A percentile compares a stretch with the other conserved stretches of the same genome.
These are phyloP conservation scores for Exophiala calicioides DNA, from an alignment of 2,329 filamentous ascomycete genomes.

Conservation along the genomic window DNA sequence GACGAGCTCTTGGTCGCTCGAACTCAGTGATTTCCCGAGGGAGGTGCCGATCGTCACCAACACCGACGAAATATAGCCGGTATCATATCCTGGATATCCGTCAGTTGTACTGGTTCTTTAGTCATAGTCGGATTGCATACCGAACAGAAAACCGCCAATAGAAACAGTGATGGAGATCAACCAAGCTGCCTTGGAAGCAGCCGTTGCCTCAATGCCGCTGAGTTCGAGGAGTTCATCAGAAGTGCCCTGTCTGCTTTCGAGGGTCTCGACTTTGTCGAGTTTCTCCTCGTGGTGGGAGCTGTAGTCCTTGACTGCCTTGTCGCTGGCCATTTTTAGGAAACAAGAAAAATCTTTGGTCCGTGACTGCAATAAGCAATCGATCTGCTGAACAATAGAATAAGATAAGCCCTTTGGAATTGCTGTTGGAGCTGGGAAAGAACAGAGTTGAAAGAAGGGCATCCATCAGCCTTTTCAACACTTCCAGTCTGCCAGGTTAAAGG, in stretches of 20 bases:
- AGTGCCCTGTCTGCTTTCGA: conserved; percentile 8
- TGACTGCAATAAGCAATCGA: too few species aligned
- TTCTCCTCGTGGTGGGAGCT: too few species aligned
- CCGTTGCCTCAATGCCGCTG: conserved; percentile 40
- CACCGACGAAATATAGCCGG: conserved; percentile 62
- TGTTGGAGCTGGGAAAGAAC: too few species aligned
- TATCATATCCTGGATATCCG: conserved; percentile 50
- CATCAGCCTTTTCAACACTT: too few species aligned
- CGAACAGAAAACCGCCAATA: conserved; percentile 61
- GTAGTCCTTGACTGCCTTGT: too few species aligned
- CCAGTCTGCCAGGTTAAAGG: too few species aligned
- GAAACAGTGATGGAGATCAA: conserved; percentile 58
- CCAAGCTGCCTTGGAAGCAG: conserved; percentile 54
- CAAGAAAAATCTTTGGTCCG: too few species aligned
- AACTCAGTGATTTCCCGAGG: conserved; percentile 50
- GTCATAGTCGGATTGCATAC: conserved; percentile 29
- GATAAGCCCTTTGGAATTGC: too few species aligned
- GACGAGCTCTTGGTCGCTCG: conserved; percentile 59
- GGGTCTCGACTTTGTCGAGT: not conserved
- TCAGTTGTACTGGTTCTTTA: not conserved
- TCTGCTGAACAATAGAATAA: too few species aligned
- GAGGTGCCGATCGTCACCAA: conserved; percentile 57
- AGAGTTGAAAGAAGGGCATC: too few species aligned
- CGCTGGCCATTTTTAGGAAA: too few species aligned
- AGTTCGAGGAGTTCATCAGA: conserved; percentile 18